These are phyloP conservation scores for Rhypophila decipiens DNA, from an alignment of 495 filamentous ascomycete species.

Conservation along the genomic window DNA sequence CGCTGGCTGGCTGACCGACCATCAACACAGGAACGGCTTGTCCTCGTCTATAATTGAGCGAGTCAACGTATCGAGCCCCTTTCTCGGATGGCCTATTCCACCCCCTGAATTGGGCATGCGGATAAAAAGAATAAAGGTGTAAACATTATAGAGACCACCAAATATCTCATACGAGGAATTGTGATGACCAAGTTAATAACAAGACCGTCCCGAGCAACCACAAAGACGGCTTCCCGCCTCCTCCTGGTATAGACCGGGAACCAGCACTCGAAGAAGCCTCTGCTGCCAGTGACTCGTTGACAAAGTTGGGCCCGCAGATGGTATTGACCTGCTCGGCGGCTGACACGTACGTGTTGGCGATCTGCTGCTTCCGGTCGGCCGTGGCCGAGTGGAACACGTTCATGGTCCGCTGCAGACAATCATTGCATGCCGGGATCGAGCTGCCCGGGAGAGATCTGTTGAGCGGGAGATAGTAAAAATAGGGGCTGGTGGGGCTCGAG, in stretches of 20 bases:
- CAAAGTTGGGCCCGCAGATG: slow-evolving; percentile 58
- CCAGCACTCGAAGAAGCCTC: slow-evolving; percentile 12
- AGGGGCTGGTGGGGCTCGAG: slow-evolving; percentile 58
- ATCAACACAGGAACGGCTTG: no score
- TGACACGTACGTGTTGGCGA: slow-evolving; percentile 52
- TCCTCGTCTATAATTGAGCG: no score
- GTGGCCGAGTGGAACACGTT: slow-evolving; percentile 56
- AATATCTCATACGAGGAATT: no score
- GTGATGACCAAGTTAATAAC: no score
- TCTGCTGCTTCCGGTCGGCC: slow-evolving; percentile 48
- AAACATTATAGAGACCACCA: no score
- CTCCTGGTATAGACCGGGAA: neutral
- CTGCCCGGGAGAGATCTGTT: slow-evolving; percentile 60
- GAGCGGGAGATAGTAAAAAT: slow-evolving; percentile 79
- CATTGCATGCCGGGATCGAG: slow-evolving; percentile 58
- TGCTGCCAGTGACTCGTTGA: slow-evolving; percentile 51
- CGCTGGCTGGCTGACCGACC: no score
- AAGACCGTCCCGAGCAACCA: no score
- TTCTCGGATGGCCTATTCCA: no score
- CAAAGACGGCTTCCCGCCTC: no score
- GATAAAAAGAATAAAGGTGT: no score
- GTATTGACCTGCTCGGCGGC: slow-evolving; percentile 61
- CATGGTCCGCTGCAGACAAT: slow-evolving; percentile 69
- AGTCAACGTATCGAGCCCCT: no score
- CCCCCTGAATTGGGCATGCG: no score